Base-by-base conservation (phyloP, 169 alveolate genomes). In the Cryptosporidium bovis region DNA sequence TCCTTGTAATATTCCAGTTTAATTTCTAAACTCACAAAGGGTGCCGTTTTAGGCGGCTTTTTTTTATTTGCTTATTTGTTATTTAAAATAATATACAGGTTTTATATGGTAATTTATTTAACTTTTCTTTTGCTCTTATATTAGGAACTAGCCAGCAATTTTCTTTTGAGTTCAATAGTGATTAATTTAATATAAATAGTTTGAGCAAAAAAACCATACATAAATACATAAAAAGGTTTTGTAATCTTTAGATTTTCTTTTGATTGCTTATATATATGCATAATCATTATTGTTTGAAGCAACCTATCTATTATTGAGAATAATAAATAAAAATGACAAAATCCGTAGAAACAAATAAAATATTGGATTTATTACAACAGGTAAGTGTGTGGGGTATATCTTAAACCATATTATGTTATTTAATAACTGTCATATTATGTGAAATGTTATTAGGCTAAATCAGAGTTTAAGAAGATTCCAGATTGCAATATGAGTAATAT, bases 271-370 rank as follows among this genome's bases (percentile, higher is more conserved):
- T 40, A 40, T 40, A 40, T 40, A 40, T 40, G 48, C 4, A 40
- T 8, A 40, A 40, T 40, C 48, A 40, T 40, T 40, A 40, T 55
- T 55, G 8, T 55, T 55, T 8, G 64, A 10, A 27, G 10, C 13
- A 40, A 40, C 10, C 10, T 40, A 40, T 40, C 1, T 40, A 40
- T 40, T 40, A 40, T 40, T 40, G 48, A 24, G 1, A 6, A 8
- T 40, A 40, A 40, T 40, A 40, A 40, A 40, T 27, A 55, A 55
- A 55, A 53, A 53, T 53, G 64, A 5, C 20, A 53, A 60, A 51
- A 46, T 44, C 34, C 18, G 71, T 77, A n/a, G 87, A 77, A 36
- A 60, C 87, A n/a, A 60, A 60, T 46, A 60, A 56, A 24, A 58
- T 77, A 8, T 31, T 77, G 8, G 44, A 12, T 60, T 56, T 77